Evolutionary conservation across 2,329 filamentous ascomycete genomes (phyloP).

Genomic region (Paraphoma chrysanthemicola): DNA sequence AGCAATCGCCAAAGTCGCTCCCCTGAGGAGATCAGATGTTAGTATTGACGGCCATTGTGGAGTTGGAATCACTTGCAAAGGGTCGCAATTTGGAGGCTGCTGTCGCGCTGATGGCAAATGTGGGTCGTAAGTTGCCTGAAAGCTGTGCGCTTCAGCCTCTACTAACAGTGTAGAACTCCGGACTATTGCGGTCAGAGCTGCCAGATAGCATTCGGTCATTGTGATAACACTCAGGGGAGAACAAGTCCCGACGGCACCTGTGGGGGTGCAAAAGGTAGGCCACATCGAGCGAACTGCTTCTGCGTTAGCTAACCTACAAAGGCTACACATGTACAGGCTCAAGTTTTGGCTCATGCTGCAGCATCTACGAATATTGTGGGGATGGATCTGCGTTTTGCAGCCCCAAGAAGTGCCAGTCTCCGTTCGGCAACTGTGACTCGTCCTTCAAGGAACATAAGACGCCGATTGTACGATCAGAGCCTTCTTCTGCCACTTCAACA

Average conservation of each 20-base stretch:
- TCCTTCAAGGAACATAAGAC: neutral
- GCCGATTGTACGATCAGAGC: neutral
- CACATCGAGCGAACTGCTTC: no score
- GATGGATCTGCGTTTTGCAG: constrained; percentile 19
- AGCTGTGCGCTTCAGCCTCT: neutral
- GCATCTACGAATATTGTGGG: constrained; percentile 30
- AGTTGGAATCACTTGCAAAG: constrained; percentile 22
- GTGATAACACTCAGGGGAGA: constrained; percentile 21
- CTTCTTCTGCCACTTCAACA: neutral
- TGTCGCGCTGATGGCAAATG: constrained; percentile 21
- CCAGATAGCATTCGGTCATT: constrained; percentile 26
- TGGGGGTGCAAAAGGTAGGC: constrained; percentile 10
- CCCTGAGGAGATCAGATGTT: neutral
- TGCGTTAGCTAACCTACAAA: neutral
- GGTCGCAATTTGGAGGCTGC: constrained; percentile 27
- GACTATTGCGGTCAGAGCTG: constrained; percentile 30
- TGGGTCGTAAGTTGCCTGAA: constrained; percentile 16
- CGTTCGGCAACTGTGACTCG: constrained; percentile 15
- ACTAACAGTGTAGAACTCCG: constrained; percentile 9
- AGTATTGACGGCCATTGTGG: constrained; percentile 27
- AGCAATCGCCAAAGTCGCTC: no score
- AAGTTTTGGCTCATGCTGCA: constrained; percentile 28
- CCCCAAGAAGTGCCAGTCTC: constrained; percentile 10
- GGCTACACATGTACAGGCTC: constrained; percentile 32
- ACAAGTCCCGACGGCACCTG: constrained; percentile 27